A percentile compares a stretch with the other conserved stretches of the same genome.
These are phyloP conservation scores for Saccharomycopsis crataegensis DNA, from an alignment of 1,139 yeast species.

Conservation along the genomic window DNA sequence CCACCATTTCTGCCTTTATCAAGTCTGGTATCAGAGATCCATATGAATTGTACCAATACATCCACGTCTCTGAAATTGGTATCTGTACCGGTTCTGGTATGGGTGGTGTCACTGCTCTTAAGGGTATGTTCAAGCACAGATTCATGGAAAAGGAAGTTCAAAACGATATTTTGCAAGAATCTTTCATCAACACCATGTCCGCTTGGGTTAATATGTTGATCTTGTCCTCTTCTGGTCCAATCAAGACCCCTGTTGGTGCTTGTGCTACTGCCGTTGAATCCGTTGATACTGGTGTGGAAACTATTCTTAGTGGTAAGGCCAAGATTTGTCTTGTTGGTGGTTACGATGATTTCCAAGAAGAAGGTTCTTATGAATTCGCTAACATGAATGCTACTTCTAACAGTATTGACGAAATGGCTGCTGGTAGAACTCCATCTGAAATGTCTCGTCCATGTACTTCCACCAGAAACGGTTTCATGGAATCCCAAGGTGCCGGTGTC, in stretches of 20 bases:
- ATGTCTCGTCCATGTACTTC: constrained; percentile 99
- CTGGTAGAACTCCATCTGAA: constrained; percentile 96
- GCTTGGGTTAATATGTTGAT: constrained; percentile 99
- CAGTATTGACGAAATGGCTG: constrained; percentile 76
- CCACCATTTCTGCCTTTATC: constrained; percentile 91
- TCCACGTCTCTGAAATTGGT: constrained; percentile 97
- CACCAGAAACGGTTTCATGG: constrained; percentile 97
- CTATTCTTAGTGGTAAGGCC: constrained; percentile 87
- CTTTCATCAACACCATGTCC: constrained; percentile 97
- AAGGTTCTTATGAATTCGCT: constrained; percentile 95
- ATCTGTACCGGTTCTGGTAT: constrained; percentile 99
- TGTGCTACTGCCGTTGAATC: constrained; percentile 99
- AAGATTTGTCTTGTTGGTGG: constrained; percentile 97
- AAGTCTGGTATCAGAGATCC: constrained; percentile 96
- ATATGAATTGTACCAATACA: constrained; percentile 95
- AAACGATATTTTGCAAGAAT: constrained; percentile 93
- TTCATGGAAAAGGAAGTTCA: constrained; percentile 88
- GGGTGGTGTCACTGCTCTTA: constrained; percentile 97
- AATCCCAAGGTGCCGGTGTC: constrained; percentile 98
- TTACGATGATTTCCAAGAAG: constrained; percentile 98
- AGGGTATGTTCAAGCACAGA: constrained; percentile 97
- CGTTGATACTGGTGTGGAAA: constrained; percentile 91
- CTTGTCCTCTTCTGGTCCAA: constrained; percentile 97
- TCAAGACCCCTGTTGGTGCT: constrained; percentile 98
- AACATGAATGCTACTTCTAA: constrained; percentile 98